Percentiles rank a stretch among this genome's conserved stretches.
Conservation (phyloP, 1,139 yeast species). For the Pichia sorboxylosa region DNA sequence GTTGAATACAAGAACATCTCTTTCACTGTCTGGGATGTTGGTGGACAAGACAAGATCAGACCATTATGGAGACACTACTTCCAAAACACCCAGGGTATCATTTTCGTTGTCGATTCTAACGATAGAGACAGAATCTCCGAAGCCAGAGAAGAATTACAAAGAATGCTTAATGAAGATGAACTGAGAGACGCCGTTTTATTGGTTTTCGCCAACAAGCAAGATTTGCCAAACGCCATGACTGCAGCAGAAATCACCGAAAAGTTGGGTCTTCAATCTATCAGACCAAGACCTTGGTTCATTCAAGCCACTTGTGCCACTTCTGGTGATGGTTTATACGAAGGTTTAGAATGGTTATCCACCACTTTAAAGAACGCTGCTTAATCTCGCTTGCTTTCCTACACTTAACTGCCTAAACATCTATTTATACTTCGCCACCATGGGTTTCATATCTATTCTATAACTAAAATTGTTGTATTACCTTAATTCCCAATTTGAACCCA, state of each 20-base stretch:
- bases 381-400: no score
- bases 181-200: conserved; percentile 80
- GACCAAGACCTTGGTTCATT: conserved; percentile 86
- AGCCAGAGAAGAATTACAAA: conserved; percentile 88
- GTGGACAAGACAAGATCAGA: conserved; percentile 95
- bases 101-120: conserved; percentile 85
- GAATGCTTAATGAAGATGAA: conserved; percentile 90
- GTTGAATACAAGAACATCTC: conserved; percentile 91
- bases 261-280: conserved; percentile 70
- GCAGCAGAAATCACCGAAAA: conserved; percentile 84
- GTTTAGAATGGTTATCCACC: conserved; percentile 81
- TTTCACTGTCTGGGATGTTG: conserved; percentile 94
- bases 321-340: conserved; percentile 86
- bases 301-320: conserved; percentile 85
- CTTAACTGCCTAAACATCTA: no score
- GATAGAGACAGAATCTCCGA: conserved; percentile 90
- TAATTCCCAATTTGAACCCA: no score
- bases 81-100: conserved; percentile 91
- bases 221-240: conserved; percentile 84
- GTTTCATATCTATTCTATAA: no score
- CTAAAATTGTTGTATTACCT: no score
- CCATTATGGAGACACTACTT: conserved; percentile 93
- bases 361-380: conserved; percentile 53
- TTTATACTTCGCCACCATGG: no score
- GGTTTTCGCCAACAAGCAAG: conserved; percentile 89